Conservation (phyloP, 108 stramenopile species). For the Mediolabrus comicus region DNA sequence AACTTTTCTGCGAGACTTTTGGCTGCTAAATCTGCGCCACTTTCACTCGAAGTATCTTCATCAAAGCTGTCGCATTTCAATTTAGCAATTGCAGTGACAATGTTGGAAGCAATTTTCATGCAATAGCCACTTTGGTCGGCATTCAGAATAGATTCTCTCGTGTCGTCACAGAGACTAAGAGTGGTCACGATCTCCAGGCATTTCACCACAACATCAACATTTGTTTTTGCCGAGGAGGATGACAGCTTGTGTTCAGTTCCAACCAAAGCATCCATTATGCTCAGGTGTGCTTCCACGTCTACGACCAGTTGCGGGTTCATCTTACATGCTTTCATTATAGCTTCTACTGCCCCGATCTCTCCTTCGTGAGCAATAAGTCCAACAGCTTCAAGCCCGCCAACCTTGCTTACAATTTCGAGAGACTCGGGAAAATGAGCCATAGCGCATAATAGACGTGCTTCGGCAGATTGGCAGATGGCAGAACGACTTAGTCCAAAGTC, state of each 20-base stretch:
- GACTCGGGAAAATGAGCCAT: constrained; percentile 68
- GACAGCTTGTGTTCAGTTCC: constrained; percentile 16
- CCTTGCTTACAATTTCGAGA: constrained; percentile 50
- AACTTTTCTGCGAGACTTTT: background rate
- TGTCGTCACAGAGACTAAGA: constrained; percentile 32
- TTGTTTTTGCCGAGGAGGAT: constrained; percentile 2
- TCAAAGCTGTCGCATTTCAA: background rate
- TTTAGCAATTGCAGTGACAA: constrained; percentile 20
- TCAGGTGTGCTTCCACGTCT: constrained; percentile 62
- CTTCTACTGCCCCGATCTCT: constrained; percentile 56
- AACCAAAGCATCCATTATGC: constrained; percentile 56
- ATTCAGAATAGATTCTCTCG: constrained; percentile 41
- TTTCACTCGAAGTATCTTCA: background rate
- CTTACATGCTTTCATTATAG: constrained; percentile 62
- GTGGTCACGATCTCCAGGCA: constrained; percentile 19
- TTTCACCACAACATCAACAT: constrained; percentile 29
- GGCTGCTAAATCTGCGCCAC: background rate
- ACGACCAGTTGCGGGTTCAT: constrained; percentile 56
- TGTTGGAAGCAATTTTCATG: constrained; percentile 25
- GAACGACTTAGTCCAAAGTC: constrained; percentile 19
- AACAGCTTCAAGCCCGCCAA: constrained; percentile 76
- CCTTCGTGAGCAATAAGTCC: constrained; percentile 81
- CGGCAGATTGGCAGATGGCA: constrained; percentile 65
- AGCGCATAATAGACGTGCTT: constrained; percentile 74
- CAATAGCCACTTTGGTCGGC: constrained; percentile 32